Percentiles rank a stretch among this genome's conserved stretches.
Evolutionary conservation across 2,329 filamentous ascomycete species (phyloP).

Genomic region (Fusarium veterinarium): DNA sequence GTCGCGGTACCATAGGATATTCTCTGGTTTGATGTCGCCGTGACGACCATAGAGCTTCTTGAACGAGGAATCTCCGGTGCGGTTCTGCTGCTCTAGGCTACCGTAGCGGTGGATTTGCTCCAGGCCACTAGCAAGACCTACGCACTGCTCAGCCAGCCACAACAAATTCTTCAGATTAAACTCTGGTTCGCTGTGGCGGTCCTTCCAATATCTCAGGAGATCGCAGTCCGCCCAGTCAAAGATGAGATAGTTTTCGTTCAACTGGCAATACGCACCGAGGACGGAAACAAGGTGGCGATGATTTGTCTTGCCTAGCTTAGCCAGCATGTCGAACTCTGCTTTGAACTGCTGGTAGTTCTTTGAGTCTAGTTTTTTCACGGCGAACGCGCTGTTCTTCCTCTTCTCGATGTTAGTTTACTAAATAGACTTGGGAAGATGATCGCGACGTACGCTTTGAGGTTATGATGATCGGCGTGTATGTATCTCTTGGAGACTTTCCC

Average conservation of each 20-base stretch:
- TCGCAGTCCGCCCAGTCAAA: conserved; percentile 14
- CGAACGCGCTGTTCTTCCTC: neutral
- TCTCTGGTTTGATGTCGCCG: conserved; percentile 27
- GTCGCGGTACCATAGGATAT: conserved; percentile 15
- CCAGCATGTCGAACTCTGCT: conserved; percentile 3
- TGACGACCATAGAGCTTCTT: conserved; percentile 18
- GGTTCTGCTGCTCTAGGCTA: neutral
- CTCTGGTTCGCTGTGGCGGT: neutral
- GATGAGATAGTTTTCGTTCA: conserved; percentile 5
- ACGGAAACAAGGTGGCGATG: neutral
- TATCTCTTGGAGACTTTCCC: conserved; percentile 5
- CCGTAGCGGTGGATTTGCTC: conserved; percentile 6
- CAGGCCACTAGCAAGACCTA: neutral
- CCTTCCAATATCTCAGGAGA: neutral
- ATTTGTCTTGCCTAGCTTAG: neutral
- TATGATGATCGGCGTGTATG: conserved; percentile 4
- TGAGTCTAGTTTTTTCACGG: neutral
- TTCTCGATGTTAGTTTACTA: neutral
- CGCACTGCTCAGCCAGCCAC: conserved; percentile 3
- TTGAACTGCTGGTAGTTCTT: neutral
- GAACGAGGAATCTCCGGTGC: neutral
- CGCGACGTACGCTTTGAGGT: neutral
- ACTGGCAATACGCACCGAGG: neutral
- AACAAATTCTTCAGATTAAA: neutral
- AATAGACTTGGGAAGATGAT: no score